Base-by-base conservation (phyloP, 371 early-diverging fungal genomes). In the Mortierella sp. region DNA sequence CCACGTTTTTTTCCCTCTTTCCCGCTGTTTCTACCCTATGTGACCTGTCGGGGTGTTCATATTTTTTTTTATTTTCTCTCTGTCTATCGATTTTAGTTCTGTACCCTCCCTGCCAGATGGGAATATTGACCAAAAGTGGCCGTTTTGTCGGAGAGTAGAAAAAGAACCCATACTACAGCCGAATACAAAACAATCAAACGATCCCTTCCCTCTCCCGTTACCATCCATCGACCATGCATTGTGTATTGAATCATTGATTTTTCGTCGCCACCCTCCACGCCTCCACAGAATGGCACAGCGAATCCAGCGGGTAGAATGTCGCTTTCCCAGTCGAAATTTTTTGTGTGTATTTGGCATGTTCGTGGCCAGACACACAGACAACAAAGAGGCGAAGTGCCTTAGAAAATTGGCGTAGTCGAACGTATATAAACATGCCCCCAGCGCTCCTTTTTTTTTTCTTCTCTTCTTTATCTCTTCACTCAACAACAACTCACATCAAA, bases 101-200 rank as follows among this genome's bases (percentile, higher is more conserved):
- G n/a, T 26, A 53, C 22, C 47, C 11, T 9, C 52, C 10, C 0
- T 52, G 26, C 10, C n/a, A 48, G 1, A 52, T 5, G 52, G 26
- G 52, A n/a, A n/a, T 50, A 7, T 50, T 7, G 50, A 50, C 50
- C 24, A 50, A 50, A 8, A n/a, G 34, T 4, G 31, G 58, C 58
- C 58, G 58, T 58, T 58, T 58, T 37, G 22, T 34, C 37, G 19
- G 22, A 61, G 61, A 61, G 61, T 61, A 61, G 61, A 61, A 19
- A 26, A 34, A 34, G 22, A 37, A 4, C 8, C 4, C 16, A 19
- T 61, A n/a, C 48, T n/a, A 61, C 61, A 61, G 37, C 39, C 61
- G 34, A n/a, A n/a, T n/a, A n/a, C n/a, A n/a, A n/a, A n/a, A n/a
- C n/a, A n/a, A 34, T 61, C 37, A 61, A 61, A 61, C 61, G 37